Evolutionary conservation across 2,329 filamentous ascomycete species (phyloP).

Genomic region (Penicillium nordicum): DNA sequence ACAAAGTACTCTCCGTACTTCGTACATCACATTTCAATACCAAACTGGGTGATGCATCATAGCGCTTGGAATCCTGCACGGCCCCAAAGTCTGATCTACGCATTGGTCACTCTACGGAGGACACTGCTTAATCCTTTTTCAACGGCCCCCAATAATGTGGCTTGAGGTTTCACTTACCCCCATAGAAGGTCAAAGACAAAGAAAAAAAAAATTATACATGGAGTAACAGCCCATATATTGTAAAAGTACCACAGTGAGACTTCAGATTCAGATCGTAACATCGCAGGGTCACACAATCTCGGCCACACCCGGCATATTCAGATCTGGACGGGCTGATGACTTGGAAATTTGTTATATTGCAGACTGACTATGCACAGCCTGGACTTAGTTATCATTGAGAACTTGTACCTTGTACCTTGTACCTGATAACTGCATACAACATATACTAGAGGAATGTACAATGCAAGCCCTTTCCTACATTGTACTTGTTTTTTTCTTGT

Average conservation of each 20-base stretch:
- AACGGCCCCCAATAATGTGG: slow-evolving; percentile 19
- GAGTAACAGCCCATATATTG: neutral
- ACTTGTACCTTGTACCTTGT: neutral
- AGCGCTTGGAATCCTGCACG: slow-evolving; percentile 1
- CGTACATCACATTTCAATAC: slow-evolving; percentile 3
- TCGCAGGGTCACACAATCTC: slow-evolving; percentile 19
- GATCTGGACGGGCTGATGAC: slow-evolving; percentile 19
- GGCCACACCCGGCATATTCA: slow-evolving; percentile 15
- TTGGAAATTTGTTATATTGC: neutral
- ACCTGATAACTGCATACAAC: neutral
- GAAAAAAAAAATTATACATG: neutral
- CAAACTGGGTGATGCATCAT: neutral
- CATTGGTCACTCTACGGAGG: neutral
- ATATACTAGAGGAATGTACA: neutral
- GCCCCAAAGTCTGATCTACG: neutral
- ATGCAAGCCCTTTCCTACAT: neutral
- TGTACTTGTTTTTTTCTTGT: neutral
- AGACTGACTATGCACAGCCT: slow-evolving; percentile 1
- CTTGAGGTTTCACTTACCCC: neutral
- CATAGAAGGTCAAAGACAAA: neutral
- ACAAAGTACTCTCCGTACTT: neutral
- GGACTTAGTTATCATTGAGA: neutral
- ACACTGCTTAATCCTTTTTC: neutral
- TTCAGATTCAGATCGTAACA: slow-evolving; percentile 14
- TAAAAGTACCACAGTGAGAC: neutral